Conservation (phyloP, 176 grass and related monocot genomes). For the Raddia guianensis region DNA sequence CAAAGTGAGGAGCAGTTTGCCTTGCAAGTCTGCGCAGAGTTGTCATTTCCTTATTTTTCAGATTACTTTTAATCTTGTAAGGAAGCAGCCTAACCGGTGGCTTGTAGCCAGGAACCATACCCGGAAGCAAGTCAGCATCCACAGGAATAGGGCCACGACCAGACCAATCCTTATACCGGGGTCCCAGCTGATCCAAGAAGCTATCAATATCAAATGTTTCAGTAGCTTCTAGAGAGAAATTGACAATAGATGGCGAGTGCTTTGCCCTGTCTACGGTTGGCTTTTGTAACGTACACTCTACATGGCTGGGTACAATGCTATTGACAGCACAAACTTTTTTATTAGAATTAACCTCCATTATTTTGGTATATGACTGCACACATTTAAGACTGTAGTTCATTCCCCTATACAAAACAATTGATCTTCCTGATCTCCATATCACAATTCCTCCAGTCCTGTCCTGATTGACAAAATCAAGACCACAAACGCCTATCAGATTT, state of each 20-base stretch:
- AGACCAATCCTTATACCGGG: constrained; percentile 85
- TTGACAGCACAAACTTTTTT: constrained; percentile 10
- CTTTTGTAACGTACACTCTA: not conserved
- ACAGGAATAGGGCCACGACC: constrained; percentile 77
- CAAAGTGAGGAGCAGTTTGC: constrained; percentile 88
- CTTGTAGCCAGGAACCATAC: constrained; percentile 70
- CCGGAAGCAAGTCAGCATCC: constrained; percentile 88
- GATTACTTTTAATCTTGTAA: constrained; percentile 60
- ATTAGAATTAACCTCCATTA: constrained; percentile 26
- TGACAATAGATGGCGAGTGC: not conserved
- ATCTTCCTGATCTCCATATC: constrained; percentile 95
- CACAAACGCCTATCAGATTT: constrained; percentile 19
- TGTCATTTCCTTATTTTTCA: constrained; percentile 79
- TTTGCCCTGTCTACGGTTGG: constrained; percentile 38
- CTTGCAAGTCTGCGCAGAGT: constrained; percentile 76
- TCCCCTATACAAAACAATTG: constrained; percentile 82
- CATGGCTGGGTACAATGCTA: not conserved
- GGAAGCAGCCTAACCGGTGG: constrained; percentile 82
- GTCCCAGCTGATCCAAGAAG: constrained; percentile 87
- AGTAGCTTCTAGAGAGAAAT: constrained; percentile 25
- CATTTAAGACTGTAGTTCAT: constrained; percentile 82
- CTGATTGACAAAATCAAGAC: constrained; percentile 44
- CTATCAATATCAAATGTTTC: constrained; percentile 63
- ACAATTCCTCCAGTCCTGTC: constrained; percentile 87
- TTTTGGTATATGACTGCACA: constrained; percentile 73